Conservation (phyloP, 768 basidiomycete genomes). For the Fistulinella prunicolor region DNA sequence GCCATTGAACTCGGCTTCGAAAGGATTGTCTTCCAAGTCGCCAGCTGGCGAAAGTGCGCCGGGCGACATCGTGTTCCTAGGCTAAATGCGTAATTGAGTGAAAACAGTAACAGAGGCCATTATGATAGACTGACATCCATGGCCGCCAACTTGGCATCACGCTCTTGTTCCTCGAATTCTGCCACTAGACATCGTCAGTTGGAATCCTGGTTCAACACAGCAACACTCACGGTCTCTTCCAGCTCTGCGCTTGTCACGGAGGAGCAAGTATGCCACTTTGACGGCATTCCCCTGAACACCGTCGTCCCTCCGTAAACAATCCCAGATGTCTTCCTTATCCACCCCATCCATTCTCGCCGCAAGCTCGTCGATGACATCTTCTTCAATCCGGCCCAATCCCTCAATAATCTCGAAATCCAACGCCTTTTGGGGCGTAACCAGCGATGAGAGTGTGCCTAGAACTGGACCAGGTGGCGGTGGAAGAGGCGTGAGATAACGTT, state of each 20-base stretch:
- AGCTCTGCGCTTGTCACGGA: conserved; percentile 82
- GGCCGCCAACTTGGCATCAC: conserved; percentile 73
- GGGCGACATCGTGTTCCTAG: conserved; percentile 68
- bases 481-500: conserved; percentile 81
- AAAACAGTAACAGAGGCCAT: background rate
- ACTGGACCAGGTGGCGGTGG: conserved; percentile 77
- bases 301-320: conserved; percentile 77
- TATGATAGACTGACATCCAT: conserved; percentile 67
- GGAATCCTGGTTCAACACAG: background rate
- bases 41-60: conserved; percentile 60
- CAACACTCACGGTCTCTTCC: conserved; percentile 75
- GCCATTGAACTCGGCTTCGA: conserved; percentile 66
- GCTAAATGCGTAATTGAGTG: conserved; percentile 38
- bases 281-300: conserved; percentile 87
- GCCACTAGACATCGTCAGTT: conserved; percentile 48
- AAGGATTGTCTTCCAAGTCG: conserved; percentile 73
- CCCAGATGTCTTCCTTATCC: conserved; percentile 83
- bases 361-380: conserved; percentile 85
- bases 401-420: conserved; percentile 86
- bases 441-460: conserved; percentile 66
- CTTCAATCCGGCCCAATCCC: conserved; percentile 88
- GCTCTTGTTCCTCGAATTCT: conserved; percentile 80
- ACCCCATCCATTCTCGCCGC: conserved; percentile 68
- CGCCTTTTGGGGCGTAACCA: conserved; percentile 65
- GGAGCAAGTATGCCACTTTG: conserved; percentile 93